phyloP scores from a whole-genome alignment of 805 yeast genomes.

The Hanseniaspora pseudoguilliermondii region DNA sequence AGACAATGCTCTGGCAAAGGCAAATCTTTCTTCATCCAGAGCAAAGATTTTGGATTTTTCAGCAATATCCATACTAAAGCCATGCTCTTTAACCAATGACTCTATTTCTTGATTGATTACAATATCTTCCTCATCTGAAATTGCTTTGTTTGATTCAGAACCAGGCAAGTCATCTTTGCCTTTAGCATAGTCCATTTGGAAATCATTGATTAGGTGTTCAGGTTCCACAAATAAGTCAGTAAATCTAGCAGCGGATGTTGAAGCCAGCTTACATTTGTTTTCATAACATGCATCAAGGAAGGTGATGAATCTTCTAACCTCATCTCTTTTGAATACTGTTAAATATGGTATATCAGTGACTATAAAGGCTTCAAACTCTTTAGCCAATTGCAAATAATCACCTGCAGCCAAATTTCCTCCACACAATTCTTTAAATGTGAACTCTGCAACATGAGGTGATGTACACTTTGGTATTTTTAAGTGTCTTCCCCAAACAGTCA shows the following conservation, averaged over 20 bases:
- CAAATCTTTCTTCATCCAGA: constrained; percentile 89
- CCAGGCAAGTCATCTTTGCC: constrained; percentile 16
- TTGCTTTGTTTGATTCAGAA: neutral
- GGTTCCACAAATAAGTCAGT: constrained; percentile 77
- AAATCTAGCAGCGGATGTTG: constrained; percentile 78
- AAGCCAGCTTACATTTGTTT: constrained; percentile 74
- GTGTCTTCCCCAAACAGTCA: constrained; percentile 80
- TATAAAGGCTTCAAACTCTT: constrained; percentile 62
- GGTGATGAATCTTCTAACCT: constrained; percentile 82
- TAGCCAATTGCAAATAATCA: constrained; percentile 76
- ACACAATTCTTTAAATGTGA: constrained; percentile 74
- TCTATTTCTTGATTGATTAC: constrained; percentile 32
- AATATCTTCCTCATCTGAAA: constrained; percentile 23
- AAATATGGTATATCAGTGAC: constrained; percentile 86
- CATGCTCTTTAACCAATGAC: constrained; percentile 59
- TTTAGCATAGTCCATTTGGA: constrained; percentile 24
- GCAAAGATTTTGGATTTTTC: constrained; percentile 66
- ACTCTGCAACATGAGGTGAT: constrained; percentile 76
- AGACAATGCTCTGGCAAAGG: constrained; percentile 88
- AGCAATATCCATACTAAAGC: constrained; percentile 60
- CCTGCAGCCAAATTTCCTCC: constrained; percentile 86
- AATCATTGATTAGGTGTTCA: constrained; percentile 36
- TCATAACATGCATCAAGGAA: constrained; percentile 94
- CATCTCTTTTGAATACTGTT: constrained; percentile 64
- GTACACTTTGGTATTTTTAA: constrained; percentile 62